Evolutionary conservation across 192 early-diverging fungal genomes (phyloP).

Genomic region (Geranomyces michiganensis): DNA sequence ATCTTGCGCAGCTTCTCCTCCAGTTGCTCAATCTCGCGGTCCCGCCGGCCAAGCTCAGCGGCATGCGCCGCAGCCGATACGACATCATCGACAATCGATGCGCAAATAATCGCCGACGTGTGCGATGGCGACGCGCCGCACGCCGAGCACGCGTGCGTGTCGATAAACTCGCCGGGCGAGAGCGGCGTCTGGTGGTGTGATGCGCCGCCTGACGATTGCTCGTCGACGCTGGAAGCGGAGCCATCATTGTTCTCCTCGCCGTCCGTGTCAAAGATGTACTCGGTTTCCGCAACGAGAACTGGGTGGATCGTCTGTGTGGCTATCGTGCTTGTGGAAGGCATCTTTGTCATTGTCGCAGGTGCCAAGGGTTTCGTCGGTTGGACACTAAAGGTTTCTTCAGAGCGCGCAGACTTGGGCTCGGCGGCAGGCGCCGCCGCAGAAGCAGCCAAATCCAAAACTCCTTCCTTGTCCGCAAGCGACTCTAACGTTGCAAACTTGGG

Average conservation of each 20-base stretch:
- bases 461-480: too few relatives aligned
- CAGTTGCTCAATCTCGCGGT: constrained; percentile 1
- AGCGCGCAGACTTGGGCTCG: too few relatives aligned
- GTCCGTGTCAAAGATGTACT: constrained; percentile 7
- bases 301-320: constrained; percentile 10
- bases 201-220: background rate
- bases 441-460: too few relatives aligned
- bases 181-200: background rate
- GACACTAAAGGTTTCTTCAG: too few relatives aligned
- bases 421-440: too few relatives aligned
- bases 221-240: background rate
- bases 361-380: too few relatives aligned
- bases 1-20: background rate
- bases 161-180: constrained; percentile 8
- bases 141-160: background rate
- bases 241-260: background rate
- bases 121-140: background rate
- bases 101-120: background rate
- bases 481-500: constrained; percentile 2
- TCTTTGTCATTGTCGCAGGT: background rate
- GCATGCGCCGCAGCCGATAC: background rate
- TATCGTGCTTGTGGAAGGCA: background rate
- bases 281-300: constrained; percentile 13
- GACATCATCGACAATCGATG: background rate
- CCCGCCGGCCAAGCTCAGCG: background rate